These are phyloP conservation scores for Aureobasidium namibiae DNA, from an alignment of 2,329 filamentous ascomycete species.

Conservation along the genomic window DNA sequence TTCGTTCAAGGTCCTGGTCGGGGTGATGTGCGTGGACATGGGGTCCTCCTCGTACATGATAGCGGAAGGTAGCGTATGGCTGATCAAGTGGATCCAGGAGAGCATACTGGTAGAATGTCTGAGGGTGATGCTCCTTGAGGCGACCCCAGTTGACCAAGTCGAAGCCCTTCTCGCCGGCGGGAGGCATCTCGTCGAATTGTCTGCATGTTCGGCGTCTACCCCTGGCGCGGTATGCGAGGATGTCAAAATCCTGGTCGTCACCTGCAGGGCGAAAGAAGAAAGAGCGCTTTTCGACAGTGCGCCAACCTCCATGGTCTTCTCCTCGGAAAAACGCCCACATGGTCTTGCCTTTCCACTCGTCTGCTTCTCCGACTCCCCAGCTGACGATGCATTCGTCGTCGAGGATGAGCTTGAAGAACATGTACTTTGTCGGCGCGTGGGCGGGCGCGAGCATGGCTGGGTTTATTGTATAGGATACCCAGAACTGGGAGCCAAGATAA, in stretches of 20 bases:
- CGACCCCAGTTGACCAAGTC: conserved; percentile 30
- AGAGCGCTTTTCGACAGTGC: conserved; percentile 32
- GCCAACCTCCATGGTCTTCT: conserved; percentile 21
- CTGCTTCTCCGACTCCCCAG: conserved; percentile 36
- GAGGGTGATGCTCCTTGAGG: conserved; percentile 32
- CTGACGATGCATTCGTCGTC: conserved; percentile 31
- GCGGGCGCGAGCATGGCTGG: conserved; percentile 6
- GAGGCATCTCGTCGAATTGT: conserved; percentile 15
- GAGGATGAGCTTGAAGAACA: conserved; percentile 41
- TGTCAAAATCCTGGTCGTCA: conserved; percentile 28
- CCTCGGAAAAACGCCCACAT: conserved; percentile 37
- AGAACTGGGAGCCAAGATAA: conserved; percentile 33
- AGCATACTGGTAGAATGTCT: conserved; percentile 41
- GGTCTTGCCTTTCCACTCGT: conserved; percentile 36
- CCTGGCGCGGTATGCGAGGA: conserved; percentile 33
- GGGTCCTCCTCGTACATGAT: conserved; percentile 15
- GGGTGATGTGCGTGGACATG: background rate
- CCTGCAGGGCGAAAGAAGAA: conserved; percentile 29
- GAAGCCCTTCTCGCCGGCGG: conserved; percentile 15
- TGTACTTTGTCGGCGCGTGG: conserved; percentile 18
- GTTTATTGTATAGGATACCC: conserved; percentile 31
- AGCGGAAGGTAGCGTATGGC: conserved; percentile 40
- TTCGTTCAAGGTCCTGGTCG: background rate
- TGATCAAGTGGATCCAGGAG: conserved; percentile 40
- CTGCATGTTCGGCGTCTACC: conserved; percentile 31